Conservation (phyloP, 306 rosid genomes). For the Begonia peltatifolia region DNA sequence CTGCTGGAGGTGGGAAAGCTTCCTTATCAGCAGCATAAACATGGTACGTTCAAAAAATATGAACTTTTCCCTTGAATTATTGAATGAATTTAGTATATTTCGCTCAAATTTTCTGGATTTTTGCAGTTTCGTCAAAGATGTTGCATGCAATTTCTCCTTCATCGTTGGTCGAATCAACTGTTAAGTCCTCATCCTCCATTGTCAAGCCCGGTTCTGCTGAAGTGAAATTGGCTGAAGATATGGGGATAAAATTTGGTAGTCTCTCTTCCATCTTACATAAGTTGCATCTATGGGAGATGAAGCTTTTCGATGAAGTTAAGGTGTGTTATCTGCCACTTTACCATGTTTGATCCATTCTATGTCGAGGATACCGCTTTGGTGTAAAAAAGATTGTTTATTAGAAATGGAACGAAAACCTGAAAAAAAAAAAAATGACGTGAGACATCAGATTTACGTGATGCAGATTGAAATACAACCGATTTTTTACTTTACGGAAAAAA, state of each 20-base stretch:
- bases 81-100: not conserved
- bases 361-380: too few relatives aligned
- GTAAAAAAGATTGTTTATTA: too few relatives aligned
- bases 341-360: too few relatives aligned
- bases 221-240: constrained; percentile 29
- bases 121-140: constrained; percentile 60
- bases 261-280: constrained; percentile 78
- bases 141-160: constrained; percentile 41
- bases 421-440: too few relatives aligned
- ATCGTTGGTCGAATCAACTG: constrained; percentile 27
- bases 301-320: constrained; percentile 80
- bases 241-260: constrained; percentile 31
- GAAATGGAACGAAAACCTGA: too few relatives aligned
- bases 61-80: not conserved
- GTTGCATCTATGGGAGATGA: constrained; percentile 94
- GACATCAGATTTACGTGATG: too few relatives aligned
- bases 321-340: constrained; percentile 13
- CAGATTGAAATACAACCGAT: too few relatives aligned
- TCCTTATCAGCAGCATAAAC: constrained; percentile 50
- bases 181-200: constrained; percentile 30
- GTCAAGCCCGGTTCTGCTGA: constrained; percentile 20
- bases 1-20: constrained; percentile 75
- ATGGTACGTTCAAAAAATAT: constrained; percentile 14
- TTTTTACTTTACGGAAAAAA: too few relatives aligned
- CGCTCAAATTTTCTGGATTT: not conserved